Conservation (phyloP, 495 filamentous ascomycete genomes). For the Tuber brumale region DNA sequence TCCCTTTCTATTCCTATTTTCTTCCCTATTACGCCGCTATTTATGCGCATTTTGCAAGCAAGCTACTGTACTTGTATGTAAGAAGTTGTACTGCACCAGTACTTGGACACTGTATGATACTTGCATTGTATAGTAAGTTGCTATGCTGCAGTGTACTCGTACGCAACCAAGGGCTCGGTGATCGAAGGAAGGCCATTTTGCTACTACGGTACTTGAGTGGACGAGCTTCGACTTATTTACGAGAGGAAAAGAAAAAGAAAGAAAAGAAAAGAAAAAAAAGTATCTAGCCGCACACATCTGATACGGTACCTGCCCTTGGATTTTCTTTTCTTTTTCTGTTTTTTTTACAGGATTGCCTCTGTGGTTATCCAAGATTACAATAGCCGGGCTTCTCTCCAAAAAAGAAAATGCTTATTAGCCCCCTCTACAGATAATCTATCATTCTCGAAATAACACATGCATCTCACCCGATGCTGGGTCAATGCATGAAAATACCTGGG, state of each 20-base stretch:
- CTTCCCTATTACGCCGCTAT: background rate
- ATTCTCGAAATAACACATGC: background rate
- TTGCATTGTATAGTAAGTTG: background rate
- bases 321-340: background rate
- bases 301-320: background rate
- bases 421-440: background rate
- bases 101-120: background rate
- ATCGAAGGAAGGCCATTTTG: background rate
- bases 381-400: background rate
- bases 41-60: background rate
- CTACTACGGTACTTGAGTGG: too few species aligned
- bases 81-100: background rate
- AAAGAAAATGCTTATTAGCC: background rate
- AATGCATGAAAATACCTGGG: background rate
- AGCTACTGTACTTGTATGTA: background rate
- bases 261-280: background rate
- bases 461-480: background rate
- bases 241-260: background rate
- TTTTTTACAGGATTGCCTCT: background rate
- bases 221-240: background rate
- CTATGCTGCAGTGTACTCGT: background rate
- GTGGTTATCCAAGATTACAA: background rate
- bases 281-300: background rate
- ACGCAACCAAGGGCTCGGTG: background rate
- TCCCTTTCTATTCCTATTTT: background rate